Evolutionary conservation across 177 flowering plant genomes (phyloP).

Genomic region (Vitis hybrid): DNA sequence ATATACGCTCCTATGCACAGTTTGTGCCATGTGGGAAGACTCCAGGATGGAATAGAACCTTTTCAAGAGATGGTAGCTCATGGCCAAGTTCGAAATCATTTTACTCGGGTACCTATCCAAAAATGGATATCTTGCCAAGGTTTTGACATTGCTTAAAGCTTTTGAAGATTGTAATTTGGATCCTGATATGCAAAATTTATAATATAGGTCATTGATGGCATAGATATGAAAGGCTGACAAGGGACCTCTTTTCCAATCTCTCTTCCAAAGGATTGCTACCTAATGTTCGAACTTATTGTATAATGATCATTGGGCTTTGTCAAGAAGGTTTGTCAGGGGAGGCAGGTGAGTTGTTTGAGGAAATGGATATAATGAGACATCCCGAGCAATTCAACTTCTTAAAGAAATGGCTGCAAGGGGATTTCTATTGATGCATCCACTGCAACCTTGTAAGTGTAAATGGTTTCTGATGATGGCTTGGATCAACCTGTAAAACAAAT

Average conservation of each 20-base stretch:
- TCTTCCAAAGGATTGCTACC: background rate
- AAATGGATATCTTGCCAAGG: background rate
- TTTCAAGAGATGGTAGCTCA: background rate
- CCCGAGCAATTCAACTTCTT: background rate
- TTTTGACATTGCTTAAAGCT: background rate
- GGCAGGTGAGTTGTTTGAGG: background rate
- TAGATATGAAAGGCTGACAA: constrained; percentile 1
- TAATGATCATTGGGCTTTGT: constrained; percentile 12
- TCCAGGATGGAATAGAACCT: background rate
- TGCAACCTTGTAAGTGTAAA: no score
- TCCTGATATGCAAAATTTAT: background rate
- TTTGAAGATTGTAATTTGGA: background rate
- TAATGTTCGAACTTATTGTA: background rate
- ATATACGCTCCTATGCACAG: background rate
- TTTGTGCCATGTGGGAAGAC: background rate
- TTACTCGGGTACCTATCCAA: background rate
- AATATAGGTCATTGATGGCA: constrained; percentile 3
- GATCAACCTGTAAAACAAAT: no score
- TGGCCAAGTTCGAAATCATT: background rate
- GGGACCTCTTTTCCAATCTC: constrained; percentile 5
- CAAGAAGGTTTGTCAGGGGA: background rate
- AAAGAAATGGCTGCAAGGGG: background rate
- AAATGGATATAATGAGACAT: background rate
- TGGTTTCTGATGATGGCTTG: no score
- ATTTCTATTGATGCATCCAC: background rate